Conservation (phyloP, 768 basidiomycete species). For the Tulasnella sp. region DNA sequence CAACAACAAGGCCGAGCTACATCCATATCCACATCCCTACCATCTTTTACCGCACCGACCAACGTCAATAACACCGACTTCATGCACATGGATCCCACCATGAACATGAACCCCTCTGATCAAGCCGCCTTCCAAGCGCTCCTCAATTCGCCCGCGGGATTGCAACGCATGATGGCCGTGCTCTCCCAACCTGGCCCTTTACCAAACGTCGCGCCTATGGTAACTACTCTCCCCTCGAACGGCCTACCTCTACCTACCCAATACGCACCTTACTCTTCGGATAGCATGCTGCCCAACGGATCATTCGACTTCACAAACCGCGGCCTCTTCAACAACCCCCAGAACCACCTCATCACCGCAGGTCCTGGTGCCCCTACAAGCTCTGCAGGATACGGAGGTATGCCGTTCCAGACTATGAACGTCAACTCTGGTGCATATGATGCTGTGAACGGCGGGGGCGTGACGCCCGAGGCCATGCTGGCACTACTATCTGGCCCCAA, state of each 20-base stretch:
- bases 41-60: too few species aligned
- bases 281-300: background rate
- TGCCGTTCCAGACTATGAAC: background rate
- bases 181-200: constrained; percentile 14
- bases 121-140: constrained; percentile 35
- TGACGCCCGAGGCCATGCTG: constrained; percentile 11
- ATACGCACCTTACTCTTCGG: background rate
- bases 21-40: too few species aligned
- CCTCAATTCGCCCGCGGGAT: constrained; percentile 22
- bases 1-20: background rate
- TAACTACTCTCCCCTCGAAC: background rate
- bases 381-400: background rate
- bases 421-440: background rate
- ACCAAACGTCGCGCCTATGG: background rate
- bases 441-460: constrained; percentile 6
- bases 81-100: background rate
- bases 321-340: background rate
- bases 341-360: background rate
- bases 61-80: too few species aligned
- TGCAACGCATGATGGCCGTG: constrained; percentile 24
- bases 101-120: constrained; percentile 30
- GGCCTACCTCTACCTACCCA: background rate
- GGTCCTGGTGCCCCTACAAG: background rate
- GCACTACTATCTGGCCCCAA: constrained; percentile 10
- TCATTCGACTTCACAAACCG: background rate